A percentile compares a stretch with the other conserved stretches of the same genome.
These are phyloP conservation scores for Cystofilobasidium macerans DNA, from an alignment of 768 basidiomycete species.

Conservation along the genomic window DNA sequence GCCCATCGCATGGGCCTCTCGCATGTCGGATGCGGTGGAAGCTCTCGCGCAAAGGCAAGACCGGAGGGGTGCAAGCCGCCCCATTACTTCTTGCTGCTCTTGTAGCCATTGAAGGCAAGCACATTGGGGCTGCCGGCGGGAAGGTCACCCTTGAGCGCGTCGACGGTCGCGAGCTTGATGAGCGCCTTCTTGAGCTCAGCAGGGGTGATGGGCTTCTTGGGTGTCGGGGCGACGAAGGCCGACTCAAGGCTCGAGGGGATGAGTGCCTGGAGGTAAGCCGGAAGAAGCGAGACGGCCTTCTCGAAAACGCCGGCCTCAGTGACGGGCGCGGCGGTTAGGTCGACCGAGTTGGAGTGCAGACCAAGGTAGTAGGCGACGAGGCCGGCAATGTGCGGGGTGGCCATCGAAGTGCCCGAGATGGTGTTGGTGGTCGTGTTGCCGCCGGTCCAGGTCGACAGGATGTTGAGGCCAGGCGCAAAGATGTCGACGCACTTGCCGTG, in stretches of 20 bases:
- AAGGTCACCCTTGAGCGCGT: conserved; percentile 44
- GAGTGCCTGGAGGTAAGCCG: conserved; percentile 50
- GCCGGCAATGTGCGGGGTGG: conserved; percentile 83
- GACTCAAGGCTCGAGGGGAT: conserved; percentile 31
- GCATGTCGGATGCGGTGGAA: too few species aligned
- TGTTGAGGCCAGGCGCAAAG: conserved; percentile 83
- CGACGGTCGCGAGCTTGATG: conserved; percentile 49
- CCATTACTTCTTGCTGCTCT: too few species aligned
- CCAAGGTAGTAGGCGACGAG: conserved; percentile 84
- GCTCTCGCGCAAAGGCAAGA: too few species aligned
- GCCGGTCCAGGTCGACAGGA: conserved; percentile 74
- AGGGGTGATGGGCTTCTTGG: conserved; percentile 47
- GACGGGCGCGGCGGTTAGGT: conserved; percentile 28
- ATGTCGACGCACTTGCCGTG: conserved; percentile 52
- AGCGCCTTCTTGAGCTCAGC: conserved; percentile 66
- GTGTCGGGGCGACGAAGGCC: conserved; percentile 29
- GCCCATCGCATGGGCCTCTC: too few species aligned
- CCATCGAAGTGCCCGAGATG: conserved; percentile 75
- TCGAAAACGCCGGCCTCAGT: conserved; percentile 31
- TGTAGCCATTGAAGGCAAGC: conserved; percentile 26
- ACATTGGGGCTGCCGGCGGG: conserved; percentile 38
- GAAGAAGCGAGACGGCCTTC: conserved; percentile 44
- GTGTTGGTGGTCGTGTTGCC: conserved; percentile 44
- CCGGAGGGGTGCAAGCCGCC: too few species aligned
- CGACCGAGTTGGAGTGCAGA: conserved; percentile 53